Evolutionary conservation across 2,329 filamentous ascomycete species (phyloP), one percentile per base, ranked within the genome.

Genomic region (Aspergillus puulaauensis): DNA sequence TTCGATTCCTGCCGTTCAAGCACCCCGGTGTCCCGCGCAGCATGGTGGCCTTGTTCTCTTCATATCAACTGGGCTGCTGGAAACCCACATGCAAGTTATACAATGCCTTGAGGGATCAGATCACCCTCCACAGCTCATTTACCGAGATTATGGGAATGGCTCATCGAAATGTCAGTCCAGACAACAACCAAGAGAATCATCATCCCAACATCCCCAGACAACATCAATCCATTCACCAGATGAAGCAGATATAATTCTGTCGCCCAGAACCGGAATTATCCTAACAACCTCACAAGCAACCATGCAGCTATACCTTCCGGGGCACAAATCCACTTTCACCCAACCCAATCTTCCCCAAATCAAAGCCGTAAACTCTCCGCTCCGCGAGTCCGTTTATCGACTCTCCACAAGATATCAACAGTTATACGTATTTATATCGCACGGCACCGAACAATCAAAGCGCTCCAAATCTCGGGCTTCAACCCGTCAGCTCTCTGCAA

Each of bases 261-360:
- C 90, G 0, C 86, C 90, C 0, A 80, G 78, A 0, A 85, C 83
- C 0, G 91, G 90, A 0, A 75, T 96, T 3, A 72, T 96, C 1
- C 68, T 90, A 19, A 90, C 90, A 1, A 90, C 84, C 0, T 76
- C 93, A 5, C 84, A 93, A 60, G 86, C 88, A 62, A 80, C 89
- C 24, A 88, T 87, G 44, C 93, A 96, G 66, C 84, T 81, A 48
- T 79, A 88, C 3, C 78, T 92, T 0, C 90, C 90, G 0, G 86
- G 87, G 0, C 81, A 85, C 52, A 77, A 72, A 8, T 61, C 66
- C 14, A 40, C 14, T n/a, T 41, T 15, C 19, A 48, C 56, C 3
- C 19, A 39, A 17, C 58, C 54, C 1, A 52, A 19, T 12, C 46
- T 52, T 0, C 45, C 53, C 0, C 70, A 75, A 21, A 61, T 55